Base-by-base conservation (phyloP, 495 filamentous ascomycete genomes). In the Penicillium daleae region DNA sequence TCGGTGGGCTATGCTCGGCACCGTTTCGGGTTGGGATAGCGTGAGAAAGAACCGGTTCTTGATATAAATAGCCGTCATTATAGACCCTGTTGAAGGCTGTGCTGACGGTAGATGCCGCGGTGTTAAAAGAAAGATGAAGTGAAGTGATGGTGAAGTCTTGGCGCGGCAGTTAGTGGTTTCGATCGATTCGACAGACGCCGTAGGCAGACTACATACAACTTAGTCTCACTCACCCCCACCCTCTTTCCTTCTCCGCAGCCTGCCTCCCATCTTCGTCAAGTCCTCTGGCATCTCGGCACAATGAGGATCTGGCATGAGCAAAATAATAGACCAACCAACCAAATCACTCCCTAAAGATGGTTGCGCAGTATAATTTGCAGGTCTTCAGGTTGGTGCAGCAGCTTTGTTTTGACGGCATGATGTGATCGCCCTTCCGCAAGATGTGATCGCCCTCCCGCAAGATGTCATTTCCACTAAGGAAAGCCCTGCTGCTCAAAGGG, bases 401-500 rank as follows among this genome's bases (percentile, higher is more conserved):
- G 10, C 40, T 6, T 5, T 44, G 4, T 21, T 44, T 22, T 44
- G 15, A 9, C 39, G 4, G 21, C 48, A 64, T 64, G 62, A 50
- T 60, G 62, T 49, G 62, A 64, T 60, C 31, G 6, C 27, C 24
- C 19, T 10, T 27, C n/a, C n/a, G 21, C 48, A 64, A 60, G 62
- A 50, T 60, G 62, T 49, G 62, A 64, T 60, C 31, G 6, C 27
- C 24, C 19, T 10, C 21, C n/a, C n/a, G n/a, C 62, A 64, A 60
- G 57, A 56, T 60, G 33, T 32, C 50, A 64, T 64, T 51, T 19
- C 19, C 32, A 39, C 50, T 57, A 10, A 26, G 12, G 31, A 10
- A 8, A 4, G 8, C 26, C 26, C 3, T 35, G 1, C 22, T n/a
- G 1, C 21, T 32, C 21, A 10, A 21, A 19, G 39, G 21, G n/a